Evolutionary conservation across 2,329 filamentous ascomycete species (phyloP).

Genomic region (Sporothrix schenckii): DNA sequence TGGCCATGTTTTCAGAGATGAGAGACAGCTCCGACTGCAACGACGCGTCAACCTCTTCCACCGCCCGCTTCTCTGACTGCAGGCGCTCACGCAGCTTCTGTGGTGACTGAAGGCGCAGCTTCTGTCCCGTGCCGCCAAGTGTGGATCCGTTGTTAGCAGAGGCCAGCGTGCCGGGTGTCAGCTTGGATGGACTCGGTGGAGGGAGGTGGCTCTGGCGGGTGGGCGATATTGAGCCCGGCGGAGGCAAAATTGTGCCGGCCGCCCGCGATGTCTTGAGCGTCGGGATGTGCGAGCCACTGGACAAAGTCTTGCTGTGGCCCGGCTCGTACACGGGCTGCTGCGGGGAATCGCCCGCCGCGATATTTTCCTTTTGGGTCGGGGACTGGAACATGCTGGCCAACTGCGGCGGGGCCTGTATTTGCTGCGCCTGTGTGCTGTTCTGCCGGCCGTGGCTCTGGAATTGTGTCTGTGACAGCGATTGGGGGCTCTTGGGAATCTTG

Average conservation of each 20-base stretch:
- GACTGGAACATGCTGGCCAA: conserved; percentile 10
- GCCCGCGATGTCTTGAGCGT: conserved; percentile 51
- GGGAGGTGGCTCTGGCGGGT: conserved; percentile 37
- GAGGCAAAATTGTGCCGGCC: conserved; percentile 32
- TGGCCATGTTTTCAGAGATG: conserved; percentile 78
- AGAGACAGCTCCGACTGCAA: conserved; percentile 76
- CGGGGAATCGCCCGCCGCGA: conserved; percentile 29
- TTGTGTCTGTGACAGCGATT: conserved; percentile 41
- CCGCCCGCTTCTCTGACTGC: conserved; percentile 75
- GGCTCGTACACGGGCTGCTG: conserved; percentile 29
- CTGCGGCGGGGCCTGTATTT: conserved; percentile 47
- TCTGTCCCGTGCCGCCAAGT: conserved; percentile 45
- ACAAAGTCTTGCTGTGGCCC: conserved; percentile 55
- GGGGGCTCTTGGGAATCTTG: conserved; percentile 58
- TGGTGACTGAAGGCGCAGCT: conserved; percentile 69
- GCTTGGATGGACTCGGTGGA: conserved; percentile 47
- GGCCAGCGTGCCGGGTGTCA: conserved; percentile 38
- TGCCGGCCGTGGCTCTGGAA: conserved; percentile 2
- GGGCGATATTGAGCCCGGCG: conserved; percentile 37
- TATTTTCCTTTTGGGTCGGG: conserved; percentile 53
- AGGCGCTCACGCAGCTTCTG: conserved; percentile 83
- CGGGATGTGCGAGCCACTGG: conserved; percentile 53
- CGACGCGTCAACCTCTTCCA: conserved; percentile 68
- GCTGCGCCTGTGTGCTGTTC: conserved; percentile 23
- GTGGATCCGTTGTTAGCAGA: conserved; percentile 14